phyloP scores from a whole-genome alignment of 768 basidiomycete genomes.

The Macrolepiota fuliginosa region DNA sequence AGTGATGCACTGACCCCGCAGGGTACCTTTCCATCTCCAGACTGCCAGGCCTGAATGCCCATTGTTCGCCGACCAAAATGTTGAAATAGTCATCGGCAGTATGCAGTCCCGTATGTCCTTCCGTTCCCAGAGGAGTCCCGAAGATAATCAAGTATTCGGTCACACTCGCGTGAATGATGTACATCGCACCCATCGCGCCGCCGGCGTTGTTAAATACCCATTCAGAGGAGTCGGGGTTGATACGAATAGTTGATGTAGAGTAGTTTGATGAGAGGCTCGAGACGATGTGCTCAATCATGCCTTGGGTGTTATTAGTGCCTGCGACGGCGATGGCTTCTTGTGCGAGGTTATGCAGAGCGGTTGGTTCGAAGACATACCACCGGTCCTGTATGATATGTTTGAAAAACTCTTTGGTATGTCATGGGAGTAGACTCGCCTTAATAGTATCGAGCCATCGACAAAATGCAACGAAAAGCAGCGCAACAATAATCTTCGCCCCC shows the following conservation, averaged over 20 bases:
- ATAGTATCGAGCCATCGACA: constrained; percentile 59
- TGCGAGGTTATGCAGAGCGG: constrained; percentile 67
- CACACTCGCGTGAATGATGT: constrained; percentile 95
- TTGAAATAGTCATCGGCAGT: constrained; percentile 99
- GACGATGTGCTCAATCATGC: constrained; percentile 82
- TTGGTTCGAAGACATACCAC: constrained; percentile 86
- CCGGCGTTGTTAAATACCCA: constrained; percentile 99
- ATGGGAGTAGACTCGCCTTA: constrained; percentile 42
- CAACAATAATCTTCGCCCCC: constrained; percentile 32
- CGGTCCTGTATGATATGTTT: constrained; percentile 48
- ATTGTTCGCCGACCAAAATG: constrained; percentile 92
- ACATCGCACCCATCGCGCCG: constrained; percentile 98
- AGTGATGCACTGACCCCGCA: constrained; percentile 81
- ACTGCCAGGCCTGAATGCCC: constrained; percentile 83
- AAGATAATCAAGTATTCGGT: constrained; percentile 98
- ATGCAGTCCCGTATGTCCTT: constrained; percentile 93
- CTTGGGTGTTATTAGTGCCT: constrained; percentile 59
- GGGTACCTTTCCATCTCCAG: constrained; percentile 84
- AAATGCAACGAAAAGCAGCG: constrained; percentile 33
- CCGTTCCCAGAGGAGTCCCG: constrained; percentile 94
- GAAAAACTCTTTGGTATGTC: background rate
- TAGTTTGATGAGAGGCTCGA: constrained; percentile 57
- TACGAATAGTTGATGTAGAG: constrained; percentile 54
- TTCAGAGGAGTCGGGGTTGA: constrained; percentile 64
- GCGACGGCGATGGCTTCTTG: constrained; percentile 65